Evolutionary conservation across 192 early-diverging fungal genomes (phyloP).

Genomic region (Gryganskiella cystojenkinii): DNA sequence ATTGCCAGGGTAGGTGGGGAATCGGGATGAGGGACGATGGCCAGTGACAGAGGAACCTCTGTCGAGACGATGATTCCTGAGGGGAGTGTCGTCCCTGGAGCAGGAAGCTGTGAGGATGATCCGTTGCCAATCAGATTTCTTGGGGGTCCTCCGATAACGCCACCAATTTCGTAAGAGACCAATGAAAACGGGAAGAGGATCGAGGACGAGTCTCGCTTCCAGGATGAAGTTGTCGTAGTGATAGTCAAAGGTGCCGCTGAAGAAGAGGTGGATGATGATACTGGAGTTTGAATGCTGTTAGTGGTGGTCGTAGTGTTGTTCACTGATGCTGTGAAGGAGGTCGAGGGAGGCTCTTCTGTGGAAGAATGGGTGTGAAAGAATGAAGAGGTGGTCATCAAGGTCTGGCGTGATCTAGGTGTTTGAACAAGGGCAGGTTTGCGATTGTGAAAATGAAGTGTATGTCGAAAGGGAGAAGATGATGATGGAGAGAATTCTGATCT

Average conservation of each 20-base stretch:
- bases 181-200: conserved; percentile 37
- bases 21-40: neutral
- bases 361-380: too few relatives aligned
- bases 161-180: conserved; percentile 40
- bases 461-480: neutral
- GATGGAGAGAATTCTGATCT: neutral
- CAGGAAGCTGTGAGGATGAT: conserved; percentile 11
- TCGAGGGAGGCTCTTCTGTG: too few relatives aligned
- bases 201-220: conserved; percentile 27
- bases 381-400: too few relatives aligned
- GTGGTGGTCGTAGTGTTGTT: neutral
- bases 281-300: neutral
- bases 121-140: conserved; percentile 20
- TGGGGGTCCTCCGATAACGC: conserved; percentile 21
- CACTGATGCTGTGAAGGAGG: neutral
- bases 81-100: conserved; percentile 27
- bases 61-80: conserved; percentile 28
- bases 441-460: neutral
- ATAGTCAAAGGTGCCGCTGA: neutral
- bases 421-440: neutral
- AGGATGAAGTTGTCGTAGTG: conserved; percentile 4
- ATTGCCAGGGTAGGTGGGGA: neutral
- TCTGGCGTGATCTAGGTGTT: too few relatives aligned
- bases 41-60: conserved; percentile 5
- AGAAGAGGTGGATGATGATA: neutral